Conservation (phyloP, 306 rosid genomes). For the Cucumis sativus region Cucumber_9930_V3 NC_026658.2:17100001-17100500, state of each 20-base stretch:
- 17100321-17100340: neutral
- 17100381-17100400: neutral
- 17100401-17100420: neutral
- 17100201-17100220: constrained; percentile 2
- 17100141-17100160: neutral
- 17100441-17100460: neutral
- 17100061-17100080: neutral
- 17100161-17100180: neutral
- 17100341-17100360: neutral
- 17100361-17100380: neutral
- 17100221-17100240: constrained; percentile 5
- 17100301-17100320: neutral
- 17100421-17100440: neutral
- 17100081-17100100: neutral
- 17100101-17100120: neutral
- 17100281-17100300: neutral
- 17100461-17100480: neutral
- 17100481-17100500: no score
- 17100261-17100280: constrained; percentile 1
- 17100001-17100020: neutral
- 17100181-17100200: neutral
- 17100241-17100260: neutral
- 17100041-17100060: neutral
- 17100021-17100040: neutral
- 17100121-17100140: constrained; percentile 8